phyloP scores from a whole-genome alignment of 352 stramenopile species.

The Phytopythium mirpurense region DNA sequence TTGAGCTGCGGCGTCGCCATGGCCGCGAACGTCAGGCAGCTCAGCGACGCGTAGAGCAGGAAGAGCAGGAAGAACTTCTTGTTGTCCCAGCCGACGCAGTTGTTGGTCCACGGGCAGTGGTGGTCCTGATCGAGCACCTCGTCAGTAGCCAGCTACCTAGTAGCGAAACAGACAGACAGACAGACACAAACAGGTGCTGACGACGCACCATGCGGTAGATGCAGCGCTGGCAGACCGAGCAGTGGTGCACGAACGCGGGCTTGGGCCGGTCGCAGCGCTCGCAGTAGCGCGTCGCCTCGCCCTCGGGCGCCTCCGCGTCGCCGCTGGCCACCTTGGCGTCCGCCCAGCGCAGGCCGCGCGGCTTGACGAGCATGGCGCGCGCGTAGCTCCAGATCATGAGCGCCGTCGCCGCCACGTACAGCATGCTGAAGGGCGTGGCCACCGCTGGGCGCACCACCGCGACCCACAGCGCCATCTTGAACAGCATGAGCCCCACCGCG shows the following conservation, averaged over 20 bases:
- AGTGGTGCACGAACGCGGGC: constrained; percentile 60
- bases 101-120: constrained; percentile 81
- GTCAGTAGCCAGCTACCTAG: too few relatives aligned
- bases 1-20: constrained; percentile 32
- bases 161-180: too few relatives aligned
- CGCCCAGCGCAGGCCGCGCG: constrained; percentile 14
- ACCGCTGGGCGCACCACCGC: constrained; percentile 26
- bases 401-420: constrained; percentile 32
- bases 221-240: constrained; percentile 65
- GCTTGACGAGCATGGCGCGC: constrained; percentile 30
- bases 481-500: constrained; percentile 55
- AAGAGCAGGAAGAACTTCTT: constrained; percentile 86
- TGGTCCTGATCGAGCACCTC: too few relatives aligned
- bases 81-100: constrained; percentile 82
- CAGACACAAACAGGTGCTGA: too few relatives aligned
- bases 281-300: constrained; percentile 47
- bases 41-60: constrained; percentile 65
- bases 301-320: constrained; percentile 7
- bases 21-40: constrained; percentile 49
- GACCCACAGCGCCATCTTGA: constrained; percentile 55
- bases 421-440: constrained; percentile 15
- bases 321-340: constrained; percentile 1
- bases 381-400: constrained; percentile 82
- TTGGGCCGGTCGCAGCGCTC: constrained; percentile 72
- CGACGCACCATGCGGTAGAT: constrained; percentile 80